Base-by-base conservation (phyloP, 1,139 yeast genomes). In the Petasospora fabianii region DNA sequence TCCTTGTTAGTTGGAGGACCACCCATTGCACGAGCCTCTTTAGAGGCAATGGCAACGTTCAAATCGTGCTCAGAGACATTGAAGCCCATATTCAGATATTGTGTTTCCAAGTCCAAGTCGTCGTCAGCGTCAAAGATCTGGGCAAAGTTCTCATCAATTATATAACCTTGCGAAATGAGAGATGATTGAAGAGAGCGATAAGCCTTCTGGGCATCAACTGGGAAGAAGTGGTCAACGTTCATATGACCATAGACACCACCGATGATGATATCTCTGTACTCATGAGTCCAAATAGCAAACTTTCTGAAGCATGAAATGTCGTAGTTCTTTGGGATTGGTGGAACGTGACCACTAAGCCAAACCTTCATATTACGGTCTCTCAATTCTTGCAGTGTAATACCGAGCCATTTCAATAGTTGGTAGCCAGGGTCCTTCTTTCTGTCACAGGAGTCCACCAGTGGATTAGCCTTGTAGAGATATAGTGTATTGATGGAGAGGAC, bases 211-310 rank as follows among this genome's bases (percentile, higher is more conserved):
- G 87, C 73, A 62, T 85, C 94, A 49, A 82, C 68, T 0, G 95
- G 86, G 34, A 84, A 70, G 55, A 84, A 85, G 62, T 86, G 95
- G 57, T 86, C 95, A 43, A 85, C 65, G 59, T 86, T 86, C 95
- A 86, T 86, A 56, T 86, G 96, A 0, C 96, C 96, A 58, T 74
- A 86, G 22, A 86, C 63, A 11, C 92, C 88, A 20, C 96, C 95
- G 47, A 86, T 69, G 31, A 86, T 81, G 26, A 86, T 73, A 56
- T 86, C 96, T 49, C 95, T 70, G 57, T 80, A 86, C 55, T 84
- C 95, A 53, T 84, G 77, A 30, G 78, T 64, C 95, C 95, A 85
- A 16, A 79, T 72, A 27, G 84, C 73, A 57, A 79, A 81, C 57
- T 85, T 84, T 39, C 87, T 68, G 51, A 75, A 78, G 56, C 96